Percentiles rank a stretch among this genome's conserved stretches.
phyloP scores from a whole-genome alignment of 1,139 yeast species.

The Lodderomyces beijingensis region DNA sequence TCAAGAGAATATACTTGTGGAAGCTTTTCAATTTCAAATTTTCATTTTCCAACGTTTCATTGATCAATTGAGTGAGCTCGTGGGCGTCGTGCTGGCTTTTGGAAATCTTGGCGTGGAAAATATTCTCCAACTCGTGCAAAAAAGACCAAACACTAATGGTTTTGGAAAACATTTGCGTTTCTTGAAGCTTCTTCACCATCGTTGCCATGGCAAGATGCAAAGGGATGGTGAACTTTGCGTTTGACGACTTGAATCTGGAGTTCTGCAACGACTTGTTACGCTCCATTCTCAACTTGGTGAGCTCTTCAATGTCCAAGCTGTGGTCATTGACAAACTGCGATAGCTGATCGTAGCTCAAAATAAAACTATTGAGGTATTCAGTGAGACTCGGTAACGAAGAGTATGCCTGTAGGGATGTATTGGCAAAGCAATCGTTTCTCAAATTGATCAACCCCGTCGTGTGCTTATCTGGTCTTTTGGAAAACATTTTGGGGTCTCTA shows the following conservation, averaged over 20 bases:
- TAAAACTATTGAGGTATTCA: conserved; percentile 51
- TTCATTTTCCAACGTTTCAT: conserved; percentile 77
- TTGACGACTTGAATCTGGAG: conserved; percentile 25
- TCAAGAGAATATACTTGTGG: conserved; percentile 18
- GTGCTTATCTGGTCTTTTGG: conserved; percentile 63
- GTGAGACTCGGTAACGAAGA: conserved; percentile 64
- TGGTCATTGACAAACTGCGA: conserved; percentile 23
- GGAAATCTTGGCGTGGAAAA: conserved; percentile 74
- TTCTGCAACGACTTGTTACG: conserved; percentile 13
- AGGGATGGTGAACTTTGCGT: conserved; percentile 35
- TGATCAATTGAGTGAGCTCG: conserved; percentile 73
- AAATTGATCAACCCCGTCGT: conserved; percentile 82
- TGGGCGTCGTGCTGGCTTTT: conserved; percentile 93
- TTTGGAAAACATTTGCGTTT: conserved; percentile 51
- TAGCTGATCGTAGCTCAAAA: conserved; percentile 23
- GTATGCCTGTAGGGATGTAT: conserved; percentile 84
- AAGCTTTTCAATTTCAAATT: conserved; percentile 33
- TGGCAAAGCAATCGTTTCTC: conserved; percentile 89
- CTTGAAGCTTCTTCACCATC: conserved; percentile 57
- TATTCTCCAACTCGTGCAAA: conserved; percentile 65
- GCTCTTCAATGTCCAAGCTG: conserved; percentile 20
- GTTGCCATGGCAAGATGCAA: conserved; percentile 56
- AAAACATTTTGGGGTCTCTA: conserved; percentile 27
- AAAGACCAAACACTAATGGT: conserved; percentile 76
- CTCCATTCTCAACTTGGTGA: conserved; percentile 14